These are phyloP conservation scores for Papiliotrema nemorosa DNA, from an alignment of 1,284 basidiomycete species.

Conservation along the genomic window DNA sequence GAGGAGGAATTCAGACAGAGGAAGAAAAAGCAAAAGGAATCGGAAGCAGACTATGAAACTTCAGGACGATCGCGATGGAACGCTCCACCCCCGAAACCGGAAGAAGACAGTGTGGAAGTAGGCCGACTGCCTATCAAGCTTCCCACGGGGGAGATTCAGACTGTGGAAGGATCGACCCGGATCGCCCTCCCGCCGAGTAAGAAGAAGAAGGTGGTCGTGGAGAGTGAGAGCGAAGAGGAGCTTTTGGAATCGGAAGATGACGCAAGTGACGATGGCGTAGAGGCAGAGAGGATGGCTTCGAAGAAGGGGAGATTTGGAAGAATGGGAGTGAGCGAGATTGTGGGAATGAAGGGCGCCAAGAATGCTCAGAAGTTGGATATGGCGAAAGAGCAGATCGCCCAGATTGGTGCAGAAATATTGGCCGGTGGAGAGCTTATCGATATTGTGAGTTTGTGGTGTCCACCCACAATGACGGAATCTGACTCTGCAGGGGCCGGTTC, in stretches of 20 bases:
- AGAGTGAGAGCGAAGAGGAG: conserved; percentile 50
- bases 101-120: conserved; percentile 51
- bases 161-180: conserved; percentile 42
- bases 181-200: conserved; percentile 50
- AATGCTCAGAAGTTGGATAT: conserved; percentile 65
- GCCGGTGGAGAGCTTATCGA: conserved; percentile 59
- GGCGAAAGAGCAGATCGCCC: conserved; percentile 86
- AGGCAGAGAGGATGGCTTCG: conserved; percentile 38
- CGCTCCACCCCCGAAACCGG: conserved; percentile 10
- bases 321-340: conserved; percentile 70
- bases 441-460: conserved; percentile 51
- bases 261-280: conserved; percentile 52
- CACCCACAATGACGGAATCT: conserved; percentile 33
- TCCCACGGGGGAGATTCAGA: conserved; percentile 67
- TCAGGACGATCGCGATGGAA: conserved; percentile 32
- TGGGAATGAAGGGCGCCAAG: conserved; percentile 56
- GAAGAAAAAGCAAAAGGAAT: conserved; percentile 30
- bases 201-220: conserved; percentile 38
- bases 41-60: conserved; percentile 44
- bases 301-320: conserved; percentile 65
- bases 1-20: conserved; percentile 12
- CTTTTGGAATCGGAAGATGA: conserved; percentile 51
- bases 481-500: conserved; percentile 65
- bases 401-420: conserved; percentile 82
- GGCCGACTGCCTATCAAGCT: conserved; percentile 80